Evolutionary conservation across 2,329 filamentous ascomycete genomes (phyloP).

Genomic region (Xylaria sp.): DNA sequence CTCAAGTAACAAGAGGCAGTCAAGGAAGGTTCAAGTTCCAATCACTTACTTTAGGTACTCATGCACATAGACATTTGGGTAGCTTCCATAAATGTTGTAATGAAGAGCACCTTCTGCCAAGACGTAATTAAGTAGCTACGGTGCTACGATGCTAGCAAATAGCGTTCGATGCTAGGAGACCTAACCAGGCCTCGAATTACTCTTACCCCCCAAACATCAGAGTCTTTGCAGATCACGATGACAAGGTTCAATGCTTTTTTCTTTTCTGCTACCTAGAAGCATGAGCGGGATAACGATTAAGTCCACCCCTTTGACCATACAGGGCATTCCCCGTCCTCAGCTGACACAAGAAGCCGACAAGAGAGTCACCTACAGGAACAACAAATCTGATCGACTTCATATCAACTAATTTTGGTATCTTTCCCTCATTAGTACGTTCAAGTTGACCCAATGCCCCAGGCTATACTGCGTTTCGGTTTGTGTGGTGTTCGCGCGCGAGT

Average conservation of each 20-base stretch:
- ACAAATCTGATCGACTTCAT: constrained; percentile 41
- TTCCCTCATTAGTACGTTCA: constrained; percentile 98
- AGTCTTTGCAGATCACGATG: constrained; percentile 8
- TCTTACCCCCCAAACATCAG: constrained; percentile 11
- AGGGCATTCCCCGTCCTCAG: constrained; percentile 93
- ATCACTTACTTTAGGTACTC: neutral
- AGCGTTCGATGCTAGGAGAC: neutral
- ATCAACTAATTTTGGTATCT: constrained; percentile 79
- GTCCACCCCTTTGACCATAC: constrained; percentile 86
- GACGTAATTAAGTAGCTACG: neutral
- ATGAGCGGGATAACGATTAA: constrained; percentile 82
- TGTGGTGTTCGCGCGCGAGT: constrained; percentile 35
- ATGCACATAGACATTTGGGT: neutral
- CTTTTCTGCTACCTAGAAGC: constrained; percentile 44
- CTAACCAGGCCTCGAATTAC: neutral
- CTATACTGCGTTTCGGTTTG: constrained; percentile 42
- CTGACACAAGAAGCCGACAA: constrained; percentile 36
- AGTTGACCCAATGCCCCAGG: constrained; percentile 62
- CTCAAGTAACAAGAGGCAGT: neutral
- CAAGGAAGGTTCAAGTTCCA: neutral
- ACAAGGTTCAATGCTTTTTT: constrained; percentile 35
- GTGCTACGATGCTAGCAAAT: neutral
- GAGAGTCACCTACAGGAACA: constrained; percentile 42
- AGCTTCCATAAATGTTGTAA: neutral
- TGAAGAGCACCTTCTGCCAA: neutral